phyloP scores from a whole-genome alignment of 2,329 filamentous ascomycete genomes.

The Neofusicoccum umdonicola region DNA sequence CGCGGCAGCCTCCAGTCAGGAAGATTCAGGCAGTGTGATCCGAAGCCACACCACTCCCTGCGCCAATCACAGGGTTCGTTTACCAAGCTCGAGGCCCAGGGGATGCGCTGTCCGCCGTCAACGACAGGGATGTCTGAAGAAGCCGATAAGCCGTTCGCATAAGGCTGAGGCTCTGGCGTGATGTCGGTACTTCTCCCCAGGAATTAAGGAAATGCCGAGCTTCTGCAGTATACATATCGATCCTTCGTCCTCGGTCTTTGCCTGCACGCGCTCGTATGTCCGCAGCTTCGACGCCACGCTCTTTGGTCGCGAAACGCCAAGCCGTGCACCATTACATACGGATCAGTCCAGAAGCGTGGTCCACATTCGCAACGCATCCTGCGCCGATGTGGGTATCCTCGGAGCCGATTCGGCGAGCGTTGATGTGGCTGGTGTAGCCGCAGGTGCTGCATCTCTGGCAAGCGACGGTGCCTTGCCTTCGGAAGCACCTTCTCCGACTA shows the following conservation, averaged over 20 bases:
- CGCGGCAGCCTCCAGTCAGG: background rate
- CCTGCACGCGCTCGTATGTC: background rate
- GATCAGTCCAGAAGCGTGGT: background rate
- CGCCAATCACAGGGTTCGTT: background rate
- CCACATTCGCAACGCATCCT: background rate
- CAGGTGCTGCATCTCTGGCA: background rate
- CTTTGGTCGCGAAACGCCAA: background rate
- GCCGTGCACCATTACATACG: background rate
- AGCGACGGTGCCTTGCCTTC: background rate
- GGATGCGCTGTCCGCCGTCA: background rate
- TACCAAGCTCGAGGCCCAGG: background rate
- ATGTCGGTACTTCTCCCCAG: background rate
- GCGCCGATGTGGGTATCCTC: background rate
- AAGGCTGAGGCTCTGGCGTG: constrained; percentile 6
- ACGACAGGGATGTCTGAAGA: background rate
- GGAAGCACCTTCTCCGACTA: background rate
- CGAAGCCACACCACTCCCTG: background rate
- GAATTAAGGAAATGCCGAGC: constrained; percentile 1
- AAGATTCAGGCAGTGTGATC: background rate
- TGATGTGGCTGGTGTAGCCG: background rate
- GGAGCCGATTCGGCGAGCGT: background rate
- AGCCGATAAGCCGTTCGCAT: background rate
- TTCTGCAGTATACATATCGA: background rate
- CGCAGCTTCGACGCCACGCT: background rate
- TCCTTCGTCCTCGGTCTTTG: background rate